Evolutionary conservation across 148 eudicot genomes (phyloP).

Genomic region (Silene conica): DNA sequence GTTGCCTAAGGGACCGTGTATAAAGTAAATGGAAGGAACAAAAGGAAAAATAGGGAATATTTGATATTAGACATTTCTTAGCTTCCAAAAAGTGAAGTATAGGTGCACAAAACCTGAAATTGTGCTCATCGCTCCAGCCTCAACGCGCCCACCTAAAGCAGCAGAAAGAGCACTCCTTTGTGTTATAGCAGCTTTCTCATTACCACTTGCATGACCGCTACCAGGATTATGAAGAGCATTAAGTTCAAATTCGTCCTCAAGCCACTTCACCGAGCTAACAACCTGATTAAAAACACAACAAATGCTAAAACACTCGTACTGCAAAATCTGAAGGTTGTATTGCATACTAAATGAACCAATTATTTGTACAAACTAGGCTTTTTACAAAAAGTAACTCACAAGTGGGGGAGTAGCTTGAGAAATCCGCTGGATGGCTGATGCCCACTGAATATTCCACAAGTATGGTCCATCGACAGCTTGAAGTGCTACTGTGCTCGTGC

Average conservation of each 20-base stretch:
- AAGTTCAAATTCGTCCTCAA: conserved; percentile 99
- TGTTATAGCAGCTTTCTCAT: conserved; percentile 89
- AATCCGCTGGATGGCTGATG: conserved; percentile 82
- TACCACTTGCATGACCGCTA: conserved; percentile 79
- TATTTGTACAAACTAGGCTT: not conserved
- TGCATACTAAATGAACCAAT: not conserved
- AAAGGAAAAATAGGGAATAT: too few relatives aligned
- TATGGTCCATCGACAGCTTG: conserved; percentile 98
- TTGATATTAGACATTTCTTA: not conserved
- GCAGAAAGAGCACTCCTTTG: conserved; percentile 95
- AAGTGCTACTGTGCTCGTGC: conserved; percentile 62
- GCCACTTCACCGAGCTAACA: conserved; percentile 99
- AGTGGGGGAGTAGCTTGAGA: conserved; percentile 99
- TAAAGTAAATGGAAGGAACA: too few relatives aligned
- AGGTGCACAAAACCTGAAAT: conserved; percentile 58
- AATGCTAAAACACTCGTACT: not conserved
- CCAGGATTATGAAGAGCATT: conserved; percentile 99
- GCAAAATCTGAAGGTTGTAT: not conserved
- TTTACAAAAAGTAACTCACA: conserved; percentile 50
- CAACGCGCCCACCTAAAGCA: conserved; percentile 95
- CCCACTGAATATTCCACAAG: conserved; percentile 87
- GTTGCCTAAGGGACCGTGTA: too few relatives aligned
- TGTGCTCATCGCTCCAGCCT: conserved; percentile 81
- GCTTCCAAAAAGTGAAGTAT: not conserved
- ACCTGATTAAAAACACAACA: conserved; percentile 43